Percentiles rank a stretch among this genome's conserved stretches.
These are phyloP conservation scores for Globisporangium nunn DNA, from an alignment of 352 stramenopile genomes.

Conservation along the genomic window DNA sequence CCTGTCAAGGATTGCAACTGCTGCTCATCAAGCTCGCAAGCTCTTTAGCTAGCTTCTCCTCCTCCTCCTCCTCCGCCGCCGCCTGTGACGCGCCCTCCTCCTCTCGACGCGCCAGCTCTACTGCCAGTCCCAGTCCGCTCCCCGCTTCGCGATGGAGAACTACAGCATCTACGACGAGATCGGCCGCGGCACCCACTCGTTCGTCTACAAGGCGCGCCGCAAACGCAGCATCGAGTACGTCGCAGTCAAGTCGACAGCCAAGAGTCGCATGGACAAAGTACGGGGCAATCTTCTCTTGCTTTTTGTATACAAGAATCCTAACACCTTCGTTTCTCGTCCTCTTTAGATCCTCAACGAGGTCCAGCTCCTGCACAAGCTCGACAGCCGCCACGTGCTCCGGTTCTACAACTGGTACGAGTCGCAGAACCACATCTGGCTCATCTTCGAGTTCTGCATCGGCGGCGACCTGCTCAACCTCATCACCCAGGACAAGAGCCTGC, in stretches of 20 bases:
- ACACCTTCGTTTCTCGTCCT: not conserved
- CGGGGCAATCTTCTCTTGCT: not conserved
- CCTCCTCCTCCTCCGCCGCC: too few relatives aligned
- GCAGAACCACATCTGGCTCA: conserved; percentile 93
- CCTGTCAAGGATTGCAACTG: not conserved
- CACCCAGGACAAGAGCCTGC: conserved; percentile 82
- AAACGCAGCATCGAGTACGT: conserved; percentile 93
- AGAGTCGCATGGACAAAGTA: conserved; percentile 89
- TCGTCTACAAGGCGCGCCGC: conserved; percentile 89
- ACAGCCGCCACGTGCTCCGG: conserved; percentile 82
- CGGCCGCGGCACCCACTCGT: conserved; percentile 84
- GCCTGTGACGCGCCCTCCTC: too few relatives aligned
- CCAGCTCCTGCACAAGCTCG: conserved; percentile 83
- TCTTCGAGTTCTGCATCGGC: conserved; percentile 92
- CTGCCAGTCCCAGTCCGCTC: too few relatives aligned
- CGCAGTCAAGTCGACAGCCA: conserved; percentile 90
- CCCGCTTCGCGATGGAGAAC: conserved; percentile 75
- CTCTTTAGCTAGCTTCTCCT: not conserved
- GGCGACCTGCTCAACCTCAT: conserved; percentile 88
- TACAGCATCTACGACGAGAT: conserved; percentile 95
- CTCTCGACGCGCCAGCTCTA: too few relatives aligned
- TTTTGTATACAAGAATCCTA: not conserved
- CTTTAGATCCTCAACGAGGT: conserved; percentile 79
- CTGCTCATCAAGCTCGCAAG: not conserved
- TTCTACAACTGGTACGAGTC: conserved; percentile 96